phyloP scores from a whole-genome alignment of 768 basidiomycete genomes.

The Phaeolepiota aurea region DNA sequence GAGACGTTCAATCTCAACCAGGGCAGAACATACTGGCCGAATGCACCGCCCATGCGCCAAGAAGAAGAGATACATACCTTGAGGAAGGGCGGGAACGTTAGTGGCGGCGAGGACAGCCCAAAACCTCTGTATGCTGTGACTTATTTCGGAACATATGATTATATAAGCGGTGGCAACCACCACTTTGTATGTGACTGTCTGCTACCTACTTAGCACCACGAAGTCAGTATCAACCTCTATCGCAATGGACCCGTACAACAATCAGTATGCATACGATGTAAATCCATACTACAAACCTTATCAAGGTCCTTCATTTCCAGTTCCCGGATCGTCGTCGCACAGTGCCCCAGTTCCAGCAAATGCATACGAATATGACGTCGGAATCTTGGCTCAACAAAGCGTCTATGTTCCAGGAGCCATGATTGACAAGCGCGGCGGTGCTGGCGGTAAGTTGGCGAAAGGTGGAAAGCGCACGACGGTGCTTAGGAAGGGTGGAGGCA shows the following conservation, averaged over 20 bases:
- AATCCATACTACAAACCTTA: conserved; percentile 83
- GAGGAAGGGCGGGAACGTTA: conserved; percentile 23
- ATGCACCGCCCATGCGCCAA: background rate
- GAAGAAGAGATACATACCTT: conserved; percentile 25
- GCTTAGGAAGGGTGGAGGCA: conserved; percentile 89
- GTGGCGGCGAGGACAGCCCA: conserved; percentile 15
- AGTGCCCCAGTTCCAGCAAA: conserved; percentile 79
- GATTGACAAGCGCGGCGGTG: conserved; percentile 81
- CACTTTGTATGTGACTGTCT: no score
- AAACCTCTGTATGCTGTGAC: no score
- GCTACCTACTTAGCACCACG: no score
- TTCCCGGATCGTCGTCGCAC: conserved; percentile 58
- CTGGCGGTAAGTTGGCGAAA: conserved; percentile 80
- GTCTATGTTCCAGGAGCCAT: conserved; percentile 90
- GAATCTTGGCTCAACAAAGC: conserved; percentile 83
- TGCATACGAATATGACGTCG: conserved; percentile 89
- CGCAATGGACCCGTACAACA: conserved; percentile 49
- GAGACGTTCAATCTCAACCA: background rate
- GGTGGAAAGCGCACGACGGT: conserved; percentile 93
- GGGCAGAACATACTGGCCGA: background rate
- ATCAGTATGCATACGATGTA: conserved; percentile 48
- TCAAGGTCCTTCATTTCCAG: conserved; percentile 63
- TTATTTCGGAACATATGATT: no score
- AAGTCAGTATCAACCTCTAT: no score
- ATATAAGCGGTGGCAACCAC: no score